Base-by-base conservation (phyloP, 352 stramenopile genomes). In the Pythium rhizo-oryzae region DNA sequence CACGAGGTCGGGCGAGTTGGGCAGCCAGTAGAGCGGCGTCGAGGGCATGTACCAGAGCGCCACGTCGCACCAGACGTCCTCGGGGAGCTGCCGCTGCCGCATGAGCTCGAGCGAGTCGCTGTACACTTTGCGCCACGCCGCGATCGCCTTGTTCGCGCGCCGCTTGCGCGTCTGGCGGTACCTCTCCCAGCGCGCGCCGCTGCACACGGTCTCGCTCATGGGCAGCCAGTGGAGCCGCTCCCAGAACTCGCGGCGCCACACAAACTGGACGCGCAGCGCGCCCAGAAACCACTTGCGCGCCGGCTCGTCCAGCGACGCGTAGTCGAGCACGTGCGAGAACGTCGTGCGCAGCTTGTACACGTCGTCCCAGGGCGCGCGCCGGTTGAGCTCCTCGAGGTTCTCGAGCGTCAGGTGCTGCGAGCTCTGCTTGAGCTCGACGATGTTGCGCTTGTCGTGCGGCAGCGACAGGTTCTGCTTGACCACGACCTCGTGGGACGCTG, bases 51-150 rank as follows among this genome's bases (percentile, higher is more conserved):
- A 82, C 76, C 76, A 82, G 15, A 82, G 67, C 51, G 71, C 56
- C 6, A 75, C 71, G 55, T 82, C 76, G 55, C 76, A 82, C 76
- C 76, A 82, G 21, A 82, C 67, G 51, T 82, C 76, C 18, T 77
- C 70, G 4, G 73, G 76, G 37, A 82, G 52, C 8, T 65, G 60
- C 15, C 73, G 67, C n/a, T 65, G 50, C 23, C 70, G 65, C 66
- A 82, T 82, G 69, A 82, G 76, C 53, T 82, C 72, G 50, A 82
- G 76, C 58, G 76, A 82, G 55, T 81, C 66, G 35, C 70, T 71
- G 56, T 83, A 83, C 23, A 83, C 57, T 52, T 80, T 83, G 41
- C 76, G 68, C 76, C 76, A 83, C 39, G 68, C 61, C 1, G 73
- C 71, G 28, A 80, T 75, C 1, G 76, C 73, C 41, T 79, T 74